Evolutionary conservation across 2,329 filamentous ascomycete species (phyloP).

Genomic region (Zymoseptoria brevis): DNA sequence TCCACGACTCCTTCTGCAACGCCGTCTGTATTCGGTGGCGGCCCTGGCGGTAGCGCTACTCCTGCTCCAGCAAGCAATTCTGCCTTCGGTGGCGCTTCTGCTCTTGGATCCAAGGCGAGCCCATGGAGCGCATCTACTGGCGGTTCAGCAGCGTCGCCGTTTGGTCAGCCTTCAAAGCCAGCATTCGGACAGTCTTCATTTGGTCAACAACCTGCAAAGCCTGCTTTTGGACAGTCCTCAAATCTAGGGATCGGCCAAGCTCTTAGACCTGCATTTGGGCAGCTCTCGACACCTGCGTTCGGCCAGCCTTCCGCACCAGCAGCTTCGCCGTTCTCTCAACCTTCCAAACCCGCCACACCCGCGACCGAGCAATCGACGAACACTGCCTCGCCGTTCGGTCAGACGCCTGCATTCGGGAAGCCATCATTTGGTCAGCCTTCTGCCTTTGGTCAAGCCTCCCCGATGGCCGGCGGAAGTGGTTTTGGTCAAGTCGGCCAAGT

Average conservation of each 20-base stretch:
- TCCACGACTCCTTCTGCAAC: not conserved
- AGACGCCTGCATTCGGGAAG: constrained; percentile 2
- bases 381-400: constrained; percentile 9
- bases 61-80: not conserved
- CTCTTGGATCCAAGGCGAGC: constrained; percentile 27
- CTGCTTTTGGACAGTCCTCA: constrained; percentile 14
- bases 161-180: constrained; percentile 12
- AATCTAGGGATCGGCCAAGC: not conserved
- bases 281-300: constrained; percentile 17
- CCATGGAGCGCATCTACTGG: not conserved
- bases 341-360: constrained; percentile 1
- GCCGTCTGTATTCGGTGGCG: not conserved
- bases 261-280: constrained; percentile 7
- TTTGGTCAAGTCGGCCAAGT: constrained; percentile 20
- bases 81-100: constrained; percentile 9
- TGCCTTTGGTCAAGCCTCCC: constrained; percentile 12
- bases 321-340: not conserved
- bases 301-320: constrained; percentile 3
- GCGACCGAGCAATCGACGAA: constrained; percentile 8
- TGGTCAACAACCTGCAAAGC: constrained; percentile 17
- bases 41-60: not conserved
- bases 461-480: constrained; percentile 7
- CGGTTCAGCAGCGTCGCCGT: constrained; percentile 1
- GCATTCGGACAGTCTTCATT: constrained; percentile 26
- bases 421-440: constrained; percentile 22